A percentile compares a stretch with the other conserved stretches of the same genome.
These are phyloP conservation scores for Botrytis sinoallii DNA, from an alignment of 2,329 filamentous ascomycete genomes.

Conservation along the genomic window DNA sequence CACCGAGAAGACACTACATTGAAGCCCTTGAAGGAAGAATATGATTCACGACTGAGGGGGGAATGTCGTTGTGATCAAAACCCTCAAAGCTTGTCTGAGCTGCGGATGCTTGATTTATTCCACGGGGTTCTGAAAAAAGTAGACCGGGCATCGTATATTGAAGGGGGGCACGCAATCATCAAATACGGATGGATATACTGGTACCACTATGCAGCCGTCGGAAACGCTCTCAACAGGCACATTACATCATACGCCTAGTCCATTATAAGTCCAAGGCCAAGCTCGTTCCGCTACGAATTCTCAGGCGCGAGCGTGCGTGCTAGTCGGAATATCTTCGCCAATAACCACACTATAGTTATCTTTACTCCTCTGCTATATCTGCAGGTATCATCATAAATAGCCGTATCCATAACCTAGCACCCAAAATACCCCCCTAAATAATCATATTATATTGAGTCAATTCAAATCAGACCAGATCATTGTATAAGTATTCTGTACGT, in stretches of 20 bases:
- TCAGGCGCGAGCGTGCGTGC: not conserved
- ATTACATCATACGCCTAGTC: not conserved
- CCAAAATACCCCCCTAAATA: not conserved
- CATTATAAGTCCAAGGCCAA: not conserved
- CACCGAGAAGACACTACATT: no score
- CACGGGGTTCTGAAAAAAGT: not conserved
- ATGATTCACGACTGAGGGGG: not conserved
- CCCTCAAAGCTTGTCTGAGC: no score
- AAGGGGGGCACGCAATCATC: not conserved
- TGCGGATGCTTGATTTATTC: not conserved
- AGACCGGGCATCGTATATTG: not conserved
- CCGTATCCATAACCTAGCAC: not conserved
- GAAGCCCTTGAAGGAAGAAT: not conserved
- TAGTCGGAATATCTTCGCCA: not conserved
- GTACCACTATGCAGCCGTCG: no score
- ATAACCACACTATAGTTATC: no score
- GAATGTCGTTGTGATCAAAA: not conserved
- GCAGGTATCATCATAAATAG: not conserved
- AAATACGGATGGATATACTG: not conserved
- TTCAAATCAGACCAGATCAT: not conserved
- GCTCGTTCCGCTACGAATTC: not conserved
- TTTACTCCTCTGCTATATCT: not conserved
- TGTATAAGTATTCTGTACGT: not conserved
- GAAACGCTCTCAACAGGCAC: not conserved
- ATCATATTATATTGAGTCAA: not conserved